These are phyloP conservation scores for Xylariales sp. DNA, from an alignment of 2,329 filamentous ascomycete species.

Conservation along the genomic window DNA sequence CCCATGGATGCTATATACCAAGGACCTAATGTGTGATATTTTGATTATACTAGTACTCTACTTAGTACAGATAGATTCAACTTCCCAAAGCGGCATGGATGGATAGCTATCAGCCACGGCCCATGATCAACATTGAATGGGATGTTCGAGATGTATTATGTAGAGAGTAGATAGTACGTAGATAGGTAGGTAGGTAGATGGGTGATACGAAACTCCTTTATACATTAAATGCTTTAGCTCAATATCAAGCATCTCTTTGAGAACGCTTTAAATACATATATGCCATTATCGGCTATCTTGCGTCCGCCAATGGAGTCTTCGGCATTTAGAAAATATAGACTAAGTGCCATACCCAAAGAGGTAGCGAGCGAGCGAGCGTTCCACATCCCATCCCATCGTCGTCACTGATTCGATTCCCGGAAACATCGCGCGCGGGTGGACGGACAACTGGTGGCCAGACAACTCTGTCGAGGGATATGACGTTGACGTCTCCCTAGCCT, in stretches of 20 bases:
- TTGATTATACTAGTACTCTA: no score
- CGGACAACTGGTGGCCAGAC: slow-evolving; percentile 6
- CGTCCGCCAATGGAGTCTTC: slow-evolving; percentile 26
- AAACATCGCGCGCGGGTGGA: background rate
- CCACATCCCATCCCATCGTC: background rate
- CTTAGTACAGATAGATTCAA: background rate
- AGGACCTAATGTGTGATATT: no score
- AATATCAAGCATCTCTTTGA: no score
- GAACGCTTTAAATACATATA: background rate
- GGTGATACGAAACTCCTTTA: no score
- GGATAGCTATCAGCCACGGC: background rate
- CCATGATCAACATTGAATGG: background rate
- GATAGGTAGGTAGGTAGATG: background rate
- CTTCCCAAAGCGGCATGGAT: background rate
- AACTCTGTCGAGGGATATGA: slow-evolving; percentile 20
- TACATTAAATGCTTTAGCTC: background rate
- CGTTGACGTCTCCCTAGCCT: slow-evolving; percentile 26
- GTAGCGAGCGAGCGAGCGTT: background rate
- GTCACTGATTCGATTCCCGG: background rate
- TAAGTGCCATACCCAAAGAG: background rate
- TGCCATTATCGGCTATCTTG: background rate
- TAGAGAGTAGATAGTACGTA: no score
- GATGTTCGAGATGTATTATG: background rate
- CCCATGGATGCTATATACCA: no score
- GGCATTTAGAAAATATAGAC: slow-evolving; percentile 5